Base-by-base conservation (phyloP, 108 stramenopile species). In the Poteriospumella lacustris region DNA sequence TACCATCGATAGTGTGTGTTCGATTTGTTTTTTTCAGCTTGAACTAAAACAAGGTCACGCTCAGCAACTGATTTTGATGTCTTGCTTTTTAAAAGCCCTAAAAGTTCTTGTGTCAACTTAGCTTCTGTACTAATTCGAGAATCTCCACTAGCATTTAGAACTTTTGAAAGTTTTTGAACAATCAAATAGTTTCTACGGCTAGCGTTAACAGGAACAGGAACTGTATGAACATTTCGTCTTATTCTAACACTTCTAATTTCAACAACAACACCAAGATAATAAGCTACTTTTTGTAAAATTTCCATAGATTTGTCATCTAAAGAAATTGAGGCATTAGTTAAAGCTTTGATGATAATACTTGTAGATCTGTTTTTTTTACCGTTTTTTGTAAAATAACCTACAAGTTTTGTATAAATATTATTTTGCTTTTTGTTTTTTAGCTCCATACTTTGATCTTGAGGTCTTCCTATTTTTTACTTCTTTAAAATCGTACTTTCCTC, bases 111-210 rank as follows among this genome's bases (percentile, higher is more conserved):
- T 59, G 62, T 60, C 34, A 60, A 62, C 62, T 77, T 77, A 0
- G 76, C 76, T 70, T 70, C 69, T 72, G 78, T 79, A 58, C 58
- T 42, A 28, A 43, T 79, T n/a, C 78, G 68, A 59, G 29, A 56
- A 75, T 39, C 68, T 26, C 72, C 79, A 0, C 3, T 34, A 58
- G 41, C 68, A 44, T 78, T 59, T 31, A 78, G 5, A 68, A 78
- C 0, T 31, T 78, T 68, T 43, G 68, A 69, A 38, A 39, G 0
- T 38, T 26, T 75, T 58, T 75, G 70, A 58, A 28, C 12, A 59
- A 75, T 24, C 72, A 80, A 43, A 31, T 28, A 2, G 26, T 56
- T 39, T 59, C 24, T 40, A 64, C 31, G 15, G 31, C 15, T 31
- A 31, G 15, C 31, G 60, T 33, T 64, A 64, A 64, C 60, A 31